phyloP scores from a whole-genome alignment of 1,139 yeast species.

The Suhomyces bribrorum region DNA sequence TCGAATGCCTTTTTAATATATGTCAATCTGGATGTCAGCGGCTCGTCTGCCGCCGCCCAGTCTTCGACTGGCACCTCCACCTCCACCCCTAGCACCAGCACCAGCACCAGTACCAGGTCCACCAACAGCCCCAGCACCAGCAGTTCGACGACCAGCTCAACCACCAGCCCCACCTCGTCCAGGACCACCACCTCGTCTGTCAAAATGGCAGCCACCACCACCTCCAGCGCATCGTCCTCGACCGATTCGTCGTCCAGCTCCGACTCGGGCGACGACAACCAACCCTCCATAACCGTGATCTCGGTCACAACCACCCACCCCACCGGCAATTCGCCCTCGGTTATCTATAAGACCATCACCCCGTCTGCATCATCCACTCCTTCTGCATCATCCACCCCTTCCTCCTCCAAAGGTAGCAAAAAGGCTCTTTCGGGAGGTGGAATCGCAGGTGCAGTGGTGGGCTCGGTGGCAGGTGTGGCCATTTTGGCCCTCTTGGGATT shows the following conservation, averaged over 20 bases:
- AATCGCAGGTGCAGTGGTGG: constrained; percentile 73
- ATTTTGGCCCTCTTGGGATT: constrained; percentile 32
- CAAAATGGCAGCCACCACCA: neutral
- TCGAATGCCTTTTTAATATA: constrained; percentile 50
- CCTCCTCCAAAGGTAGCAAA: constrained; percentile 13
- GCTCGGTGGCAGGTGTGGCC: constrained; percentile 54
- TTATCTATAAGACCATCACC: constrained; percentile 17
- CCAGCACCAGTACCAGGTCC: constrained; percentile 16
- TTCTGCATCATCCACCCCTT: constrained; percentile 6
- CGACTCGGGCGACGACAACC: constrained; percentile 4
- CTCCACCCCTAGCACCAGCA: constrained; percentile 8
- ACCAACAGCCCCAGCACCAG: constrained; percentile 16
- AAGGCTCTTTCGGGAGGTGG: constrained; percentile 56
- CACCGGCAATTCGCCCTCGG: constrained; percentile 13
- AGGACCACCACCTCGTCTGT: constrained; percentile 2
- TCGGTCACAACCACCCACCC: constrained; percentile 14
- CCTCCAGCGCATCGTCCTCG: constrained; percentile 5
- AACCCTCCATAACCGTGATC: constrained; percentile 13
- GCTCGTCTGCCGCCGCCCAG: constrained; percentile 15
- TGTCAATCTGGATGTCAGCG: constrained; percentile 31
- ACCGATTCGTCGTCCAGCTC: constrained; percentile 11
- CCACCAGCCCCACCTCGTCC: constrained; percentile 12
- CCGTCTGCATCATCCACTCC: constrained; percentile 13
- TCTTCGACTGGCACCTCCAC: constrained; percentile 17
- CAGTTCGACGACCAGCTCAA: constrained; percentile 20